phyloP scores from a whole-genome alignment of 805 yeast genomes.

The Hanseniaspora taiwanica region DNA sequence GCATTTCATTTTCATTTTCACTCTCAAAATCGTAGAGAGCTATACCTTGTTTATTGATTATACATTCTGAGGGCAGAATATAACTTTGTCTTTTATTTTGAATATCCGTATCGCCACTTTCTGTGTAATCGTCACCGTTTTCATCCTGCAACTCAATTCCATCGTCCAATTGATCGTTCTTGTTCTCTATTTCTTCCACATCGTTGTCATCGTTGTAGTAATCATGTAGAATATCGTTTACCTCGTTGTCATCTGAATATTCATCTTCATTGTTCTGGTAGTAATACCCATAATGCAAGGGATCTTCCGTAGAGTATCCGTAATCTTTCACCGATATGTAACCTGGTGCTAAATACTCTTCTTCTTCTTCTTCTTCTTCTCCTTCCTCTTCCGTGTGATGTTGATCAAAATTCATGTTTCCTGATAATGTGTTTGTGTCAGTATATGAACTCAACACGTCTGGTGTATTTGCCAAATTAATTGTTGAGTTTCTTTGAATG shows the following conservation, averaged over 20 bases:
- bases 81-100: conserved; percentile 19
- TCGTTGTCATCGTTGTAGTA: conserved; percentile 6
- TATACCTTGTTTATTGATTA: conserved; percentile 46
- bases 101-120: no score
- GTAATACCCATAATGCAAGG: conserved; percentile 53
- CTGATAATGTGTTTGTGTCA: no score
- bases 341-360: conserved; percentile 13
- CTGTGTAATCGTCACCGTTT: conserved; percentile 8
- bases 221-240: conserved; percentile 6
- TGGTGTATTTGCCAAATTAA: no score
- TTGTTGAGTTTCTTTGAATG: no score
- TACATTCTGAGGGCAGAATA: conserved; percentile 24
- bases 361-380: conserved; percentile 6
- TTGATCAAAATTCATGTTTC: no score
- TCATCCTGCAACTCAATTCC: conserved; percentile 13
- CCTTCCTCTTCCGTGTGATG: conserved; percentile 7
- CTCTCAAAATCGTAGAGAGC: conserved; percentile 86
- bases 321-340: conserved; percentile 58
- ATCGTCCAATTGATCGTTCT: conserved; percentile 4
- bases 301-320: conserved; percentile 61
- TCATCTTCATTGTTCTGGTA: conserved; percentile 16
- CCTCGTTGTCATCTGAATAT: conserved; percentile 8
- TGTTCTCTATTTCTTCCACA: background rate
- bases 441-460: no score
- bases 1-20: conserved; percentile 87